Evolutionary conservation across 148 eudicot genomes (phyloP).

Genomic region (Chenopodium berlandieri): DNA sequence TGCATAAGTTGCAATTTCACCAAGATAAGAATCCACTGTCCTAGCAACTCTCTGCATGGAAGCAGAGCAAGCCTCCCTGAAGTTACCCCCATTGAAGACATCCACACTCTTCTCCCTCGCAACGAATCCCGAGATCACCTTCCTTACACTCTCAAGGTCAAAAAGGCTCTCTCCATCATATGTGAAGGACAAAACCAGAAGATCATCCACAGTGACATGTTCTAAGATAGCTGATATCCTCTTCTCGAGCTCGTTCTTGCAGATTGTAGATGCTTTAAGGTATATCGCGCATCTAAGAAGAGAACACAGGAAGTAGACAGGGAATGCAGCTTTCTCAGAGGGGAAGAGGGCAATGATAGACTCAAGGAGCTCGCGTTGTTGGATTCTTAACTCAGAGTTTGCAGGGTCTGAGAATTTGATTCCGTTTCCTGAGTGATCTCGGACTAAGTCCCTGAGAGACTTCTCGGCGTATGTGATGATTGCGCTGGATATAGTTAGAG

Average conservation of each 20-base stretch:
- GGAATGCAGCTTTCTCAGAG: conserved; percentile 64
- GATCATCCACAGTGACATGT: conserved; percentile 78
- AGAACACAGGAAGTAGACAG: conserved; percentile 74
- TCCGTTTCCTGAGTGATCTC: conserved; percentile 66
- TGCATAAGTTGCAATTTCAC: conserved; percentile 64
- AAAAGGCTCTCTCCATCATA: conserved; percentile 76
- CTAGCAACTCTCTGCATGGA: conserved; percentile 71
- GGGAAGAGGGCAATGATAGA: conserved; percentile 64
- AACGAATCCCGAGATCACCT: conserved; percentile 66
- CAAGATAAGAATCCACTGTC: conserved; percentile 80
- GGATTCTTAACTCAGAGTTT: conserved; percentile 39
- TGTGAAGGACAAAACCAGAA: conserved; percentile 60
- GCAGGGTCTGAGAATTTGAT: conserved; percentile 20
- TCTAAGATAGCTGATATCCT: conserved; percentile 66
- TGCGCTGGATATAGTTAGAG: conserved; percentile 63
- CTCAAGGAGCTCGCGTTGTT: conserved; percentile 51
- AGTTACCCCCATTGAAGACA: conserved; percentile 79
- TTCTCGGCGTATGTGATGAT: conserved; percentile 74
- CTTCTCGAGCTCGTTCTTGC: conserved; percentile 75
- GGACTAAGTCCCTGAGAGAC: conserved; percentile 58
- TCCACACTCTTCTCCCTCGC: conserved; percentile 83
- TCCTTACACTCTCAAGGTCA: conserved; percentile 85
- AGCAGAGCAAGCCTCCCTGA: conserved; percentile 58
- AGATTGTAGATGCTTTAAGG: conserved; percentile 41
- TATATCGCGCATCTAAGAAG: conserved; percentile 69